Base-by-base conservation (phyloP, 805 yeast genomes). In the Candida boidinii region DNA sequence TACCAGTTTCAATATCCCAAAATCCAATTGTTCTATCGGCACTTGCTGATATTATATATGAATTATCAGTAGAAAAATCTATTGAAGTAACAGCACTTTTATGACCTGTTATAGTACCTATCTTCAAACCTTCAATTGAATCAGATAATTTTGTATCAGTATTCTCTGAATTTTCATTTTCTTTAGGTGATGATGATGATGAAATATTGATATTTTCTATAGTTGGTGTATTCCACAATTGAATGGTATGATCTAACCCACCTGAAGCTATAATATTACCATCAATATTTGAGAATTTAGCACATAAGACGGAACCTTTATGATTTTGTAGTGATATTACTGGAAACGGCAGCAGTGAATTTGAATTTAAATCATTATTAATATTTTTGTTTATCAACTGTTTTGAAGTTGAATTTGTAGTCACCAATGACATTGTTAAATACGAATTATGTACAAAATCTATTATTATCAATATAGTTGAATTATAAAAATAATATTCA, bases 41-140 rank as follows among this genome's bases (percentile, higher is more conserved):
- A 17, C 83, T 70, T 2, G 75, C 56, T 3, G 79, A 59, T 12
- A 64, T 66, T 3, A 77, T 13, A 3, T 51, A 39, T 11, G 58
- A 40, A 23, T 70, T 74, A 26, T 70, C 66, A 5, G 54, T 43
- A 3, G 52, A 37, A 84, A 88, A 82, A 19, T 56, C 50, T 8
- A 81, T 43, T 1, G 76, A 67, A 0, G 85, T 72, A 0, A 83
- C 64, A 0, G 86, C 85, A 6, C 73, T 69, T 37, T 76, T 77
- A 46, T 79, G 85, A 4, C 79, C 83, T 10, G 42, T 37, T 3
- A 71, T 39, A 4, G 58, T 53, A 3, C 78, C 79, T 38, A 52
- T 63, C 44, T 73, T 74, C 9, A 45, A 40, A 1, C 44, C 29
- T 7, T 16, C 26, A 22, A n/a, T 10, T 22, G 12, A 22, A 10